These are phyloP conservation scores for Fusarium devonianum DNA, from an alignment of 2,329 filamentous ascomycete species.

Conservation along the genomic window DNA sequence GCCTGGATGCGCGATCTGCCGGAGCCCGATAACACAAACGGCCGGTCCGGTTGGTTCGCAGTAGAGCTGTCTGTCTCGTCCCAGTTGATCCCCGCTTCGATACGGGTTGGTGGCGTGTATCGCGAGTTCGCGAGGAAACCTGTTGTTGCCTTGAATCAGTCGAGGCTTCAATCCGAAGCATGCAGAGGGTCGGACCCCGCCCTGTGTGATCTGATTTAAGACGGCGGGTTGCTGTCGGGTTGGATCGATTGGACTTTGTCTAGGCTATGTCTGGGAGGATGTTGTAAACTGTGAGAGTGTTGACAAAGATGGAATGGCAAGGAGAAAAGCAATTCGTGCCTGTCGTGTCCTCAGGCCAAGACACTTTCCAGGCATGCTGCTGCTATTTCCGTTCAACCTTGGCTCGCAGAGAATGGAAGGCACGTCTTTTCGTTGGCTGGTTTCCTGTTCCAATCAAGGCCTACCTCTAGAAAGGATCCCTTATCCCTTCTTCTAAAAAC, in stretches of 20 bases:
- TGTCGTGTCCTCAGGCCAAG: background rate
- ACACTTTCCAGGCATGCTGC: background rate
- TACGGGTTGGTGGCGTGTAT: constrained; percentile 22
- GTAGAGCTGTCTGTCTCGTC: constrained; percentile 11
- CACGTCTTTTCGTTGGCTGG: too few species aligned
- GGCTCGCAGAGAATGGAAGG: too few species aligned
- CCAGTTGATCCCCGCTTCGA: too few species aligned
- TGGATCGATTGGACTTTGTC: background rate
- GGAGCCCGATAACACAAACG: background rate
- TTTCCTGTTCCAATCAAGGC: too few species aligned
- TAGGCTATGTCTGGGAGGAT: background rate
- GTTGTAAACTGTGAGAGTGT: constrained; percentile 13
- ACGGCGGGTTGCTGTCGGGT: constrained; percentile 9
- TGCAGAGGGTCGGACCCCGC: constrained; percentile 15
- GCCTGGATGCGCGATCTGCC: background rate
- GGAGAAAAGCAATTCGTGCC: background rate
- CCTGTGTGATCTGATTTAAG: constrained; percentile 13
- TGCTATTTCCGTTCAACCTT: too few species aligned
- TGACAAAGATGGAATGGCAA: constrained; percentile 4
- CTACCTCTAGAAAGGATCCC: too few species aligned
- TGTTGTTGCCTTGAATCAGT: constrained; percentile 12
- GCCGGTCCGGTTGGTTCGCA: constrained; percentile 4
- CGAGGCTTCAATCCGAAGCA: too few species aligned
- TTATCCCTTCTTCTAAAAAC: too few species aligned
- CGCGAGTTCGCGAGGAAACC: constrained; percentile 19